Percentiles rank a stretch among this genome's conserved stretches.
Evolutionary conservation across 2,329 filamentous ascomycete species (phyloP).

Genomic region (Exophiala dermatitidis): DNA sequence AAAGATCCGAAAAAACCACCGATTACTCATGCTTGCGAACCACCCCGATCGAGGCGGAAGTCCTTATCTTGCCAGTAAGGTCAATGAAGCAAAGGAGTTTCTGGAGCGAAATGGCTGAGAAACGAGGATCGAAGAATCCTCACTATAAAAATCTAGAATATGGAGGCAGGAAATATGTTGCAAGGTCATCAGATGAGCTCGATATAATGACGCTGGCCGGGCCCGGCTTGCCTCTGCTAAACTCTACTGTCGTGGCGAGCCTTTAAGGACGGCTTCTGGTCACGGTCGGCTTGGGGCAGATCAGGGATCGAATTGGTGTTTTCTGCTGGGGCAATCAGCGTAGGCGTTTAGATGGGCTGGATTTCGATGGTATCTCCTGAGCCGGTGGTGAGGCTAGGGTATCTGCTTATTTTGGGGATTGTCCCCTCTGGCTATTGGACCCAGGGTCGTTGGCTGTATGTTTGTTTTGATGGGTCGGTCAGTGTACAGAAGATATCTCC

Average conservation of each 20-base stretch:
- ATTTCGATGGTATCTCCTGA: too few relatives aligned
- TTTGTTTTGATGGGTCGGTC: neutral
- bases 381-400: too few relatives aligned
- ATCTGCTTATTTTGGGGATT: too few relatives aligned
- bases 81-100: slow-evolving; percentile 97
- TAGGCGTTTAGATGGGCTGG: too few relatives aligned
- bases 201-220: neutral
- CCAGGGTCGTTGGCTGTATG: too few relatives aligned
- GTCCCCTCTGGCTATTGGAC: too few relatives aligned
- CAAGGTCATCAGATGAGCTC: neutral
- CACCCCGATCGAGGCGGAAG: slow-evolving; percentile 96
- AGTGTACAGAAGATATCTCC: slow-evolving; percentile 13
- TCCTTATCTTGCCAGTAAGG: slow-evolving; percentile 92
- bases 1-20: slow-evolving; percentile 89
- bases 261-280: too few relatives aligned
- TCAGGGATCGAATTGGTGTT: too few relatives aligned
- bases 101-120: slow-evolving; percentile 60
- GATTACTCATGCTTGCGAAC: slow-evolving; percentile 92
- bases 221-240: too few relatives aligned
- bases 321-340: too few relatives aligned
- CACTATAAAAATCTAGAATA: neutral
- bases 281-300: too few relatives aligned
- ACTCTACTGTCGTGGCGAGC: too few relatives aligned
- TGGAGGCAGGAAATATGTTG: neutral
- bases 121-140: neutral